Percentiles rank a stretch among this genome's conserved stretches.
These are phyloP conservation scores for Zygosaccharomyces bailii DNA, from an alignment of 805 yeast genomes.

Conservation along the genomic window DNA sequence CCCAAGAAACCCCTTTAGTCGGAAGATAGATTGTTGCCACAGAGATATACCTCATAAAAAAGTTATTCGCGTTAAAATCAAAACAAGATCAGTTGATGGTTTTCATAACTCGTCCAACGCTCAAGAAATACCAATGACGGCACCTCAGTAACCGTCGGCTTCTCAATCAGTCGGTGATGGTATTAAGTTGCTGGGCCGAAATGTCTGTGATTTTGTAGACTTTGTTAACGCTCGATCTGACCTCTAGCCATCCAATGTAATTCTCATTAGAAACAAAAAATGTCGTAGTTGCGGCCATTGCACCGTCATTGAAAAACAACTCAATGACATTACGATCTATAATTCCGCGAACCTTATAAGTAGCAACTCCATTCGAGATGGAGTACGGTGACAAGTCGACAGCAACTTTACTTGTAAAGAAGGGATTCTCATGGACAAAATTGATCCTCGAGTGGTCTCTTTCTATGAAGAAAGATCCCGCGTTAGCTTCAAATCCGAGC, in stretches of 20 bases:
- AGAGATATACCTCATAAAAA: too few relatives aligned
- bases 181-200: constrained; percentile 12
- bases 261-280: constrained; percentile 30
- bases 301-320: constrained; percentile 34
- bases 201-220: constrained; percentile 11
- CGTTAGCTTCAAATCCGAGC: constrained; percentile 29
- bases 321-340: constrained; percentile 35
- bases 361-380: constrained; percentile 13
- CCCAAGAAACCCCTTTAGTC: too few relatives aligned
- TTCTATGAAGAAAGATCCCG: constrained; percentile 29
- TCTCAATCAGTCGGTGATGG: too few relatives aligned
- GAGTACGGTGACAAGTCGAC: constrained; percentile 25
- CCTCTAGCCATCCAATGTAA: constrained; percentile 16
- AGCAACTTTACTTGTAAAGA: constrained; percentile 30
- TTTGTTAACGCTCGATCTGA: constrained; percentile 14
- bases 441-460: constrained; percentile 25
- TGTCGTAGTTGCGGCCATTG: constrained; percentile 29
- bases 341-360: constrained; percentile 32
- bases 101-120: too few relatives aligned
- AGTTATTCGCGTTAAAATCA: too few relatives aligned
- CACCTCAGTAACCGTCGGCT: too few relatives aligned
- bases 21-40: too few relatives aligned
- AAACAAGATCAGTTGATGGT: too few relatives aligned
- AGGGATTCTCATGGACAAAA: constrained; percentile 27
- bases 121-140: too few relatives aligned